These are phyloP conservation scores for Forsythia viridissima DNA, from an alignment of 257 asterid genomes.

Conservation along the genomic window DNA sequence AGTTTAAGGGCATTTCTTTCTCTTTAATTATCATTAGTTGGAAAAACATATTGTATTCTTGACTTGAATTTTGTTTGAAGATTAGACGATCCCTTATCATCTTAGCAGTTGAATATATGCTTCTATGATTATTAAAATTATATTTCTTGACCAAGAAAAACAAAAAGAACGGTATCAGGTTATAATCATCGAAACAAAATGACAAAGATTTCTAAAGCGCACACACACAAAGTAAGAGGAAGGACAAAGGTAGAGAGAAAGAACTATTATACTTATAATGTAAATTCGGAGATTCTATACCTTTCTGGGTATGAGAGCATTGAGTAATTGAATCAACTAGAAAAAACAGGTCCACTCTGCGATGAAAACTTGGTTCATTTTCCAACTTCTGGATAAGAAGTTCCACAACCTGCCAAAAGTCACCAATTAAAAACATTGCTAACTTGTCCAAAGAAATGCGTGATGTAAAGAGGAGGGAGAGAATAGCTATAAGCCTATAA, in stretches of 20 bases:
- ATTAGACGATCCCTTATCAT: too few relatives aligned
- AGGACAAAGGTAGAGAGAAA: neutral
- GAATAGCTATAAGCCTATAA: neutral
- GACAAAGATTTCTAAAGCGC: constrained; percentile 7
- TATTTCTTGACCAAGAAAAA: neutral
- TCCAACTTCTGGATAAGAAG: constrained; percentile 86
- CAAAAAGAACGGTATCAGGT: neutral
- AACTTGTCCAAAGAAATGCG: neutral
- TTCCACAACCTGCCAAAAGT: constrained; percentile 71
- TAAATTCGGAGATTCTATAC: constrained; percentile 31
- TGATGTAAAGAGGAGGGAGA: neutral
- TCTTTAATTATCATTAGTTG: neutral
- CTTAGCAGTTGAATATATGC: too few relatives aligned
- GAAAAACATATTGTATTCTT: neutral
- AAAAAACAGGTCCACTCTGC: constrained; percentile 86
- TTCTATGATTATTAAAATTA: too few relatives aligned
- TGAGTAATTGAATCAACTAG: constrained; percentile 96
- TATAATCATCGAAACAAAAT: neutral
- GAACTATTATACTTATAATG: neutral
- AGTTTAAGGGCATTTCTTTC: neutral
- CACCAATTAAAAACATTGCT: neutral
- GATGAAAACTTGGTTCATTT: constrained; percentile 71
- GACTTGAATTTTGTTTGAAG: neutral
- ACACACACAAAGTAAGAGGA: neutral
- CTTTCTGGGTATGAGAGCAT: constrained; percentile 93